These are phyloP conservation scores for Boletus rubropictus DNA, from an alignment of 768 basidiomycete species.

Conservation along the genomic window DNA sequence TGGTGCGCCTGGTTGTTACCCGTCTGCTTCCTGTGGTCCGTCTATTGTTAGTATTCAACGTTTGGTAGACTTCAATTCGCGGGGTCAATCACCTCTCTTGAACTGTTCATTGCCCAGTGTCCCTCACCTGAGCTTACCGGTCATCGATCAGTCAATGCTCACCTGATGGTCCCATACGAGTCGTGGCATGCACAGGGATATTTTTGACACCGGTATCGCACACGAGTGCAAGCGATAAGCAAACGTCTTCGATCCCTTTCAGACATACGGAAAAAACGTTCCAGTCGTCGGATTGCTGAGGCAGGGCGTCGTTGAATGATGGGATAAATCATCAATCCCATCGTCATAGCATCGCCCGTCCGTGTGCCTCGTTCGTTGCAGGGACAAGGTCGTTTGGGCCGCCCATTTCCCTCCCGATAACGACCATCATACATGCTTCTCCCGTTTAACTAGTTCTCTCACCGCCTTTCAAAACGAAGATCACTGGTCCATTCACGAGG, in stretches of 20 bases:
- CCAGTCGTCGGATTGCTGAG: too few relatives aligned
- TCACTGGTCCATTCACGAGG: too few relatives aligned
- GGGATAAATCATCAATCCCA: not conserved
- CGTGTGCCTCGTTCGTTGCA: not conserved
- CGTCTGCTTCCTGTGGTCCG: not conserved
- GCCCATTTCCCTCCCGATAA: not conserved
- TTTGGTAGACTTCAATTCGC: too few relatives aligned
- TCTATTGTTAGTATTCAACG: slow-evolving; percentile 10
- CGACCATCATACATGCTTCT: not conserved
- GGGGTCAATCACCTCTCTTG: too few relatives aligned
- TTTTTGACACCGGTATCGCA: too few relatives aligned
- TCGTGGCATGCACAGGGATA: too few relatives aligned
- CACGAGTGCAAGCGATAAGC: too few relatives aligned
- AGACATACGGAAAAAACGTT: too few relatives aligned
- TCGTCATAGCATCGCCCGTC: not conserved
- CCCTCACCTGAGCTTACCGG: not conserved
- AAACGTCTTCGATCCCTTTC: too few relatives aligned
- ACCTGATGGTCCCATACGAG: not conserved
- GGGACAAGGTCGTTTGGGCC: not conserved
- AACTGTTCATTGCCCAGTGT: not conserved
- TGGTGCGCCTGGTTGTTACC: not conserved
- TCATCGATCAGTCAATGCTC: slow-evolving; percentile 6
- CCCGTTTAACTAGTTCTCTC: not conserved
- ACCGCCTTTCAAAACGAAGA: too few relatives aligned
- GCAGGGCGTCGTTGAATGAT: too few relatives aligned